phyloP scores from a whole-genome alignment of 345 rosid species.

The Passiflora organensis region DNA sequence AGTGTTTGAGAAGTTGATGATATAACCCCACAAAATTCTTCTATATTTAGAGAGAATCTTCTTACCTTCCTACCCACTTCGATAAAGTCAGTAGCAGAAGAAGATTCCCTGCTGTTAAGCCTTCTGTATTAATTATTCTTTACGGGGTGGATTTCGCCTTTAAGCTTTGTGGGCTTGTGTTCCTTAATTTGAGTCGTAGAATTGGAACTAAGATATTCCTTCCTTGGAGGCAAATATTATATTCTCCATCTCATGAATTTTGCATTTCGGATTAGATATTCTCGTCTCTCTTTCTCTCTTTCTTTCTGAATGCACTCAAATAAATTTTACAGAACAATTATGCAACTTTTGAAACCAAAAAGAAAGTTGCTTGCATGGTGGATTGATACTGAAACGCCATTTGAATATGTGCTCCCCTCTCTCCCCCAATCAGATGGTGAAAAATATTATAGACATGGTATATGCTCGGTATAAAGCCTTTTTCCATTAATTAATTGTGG shows the following conservation, averaged over 20 bases:
- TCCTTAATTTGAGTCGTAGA: conserved; percentile 77
- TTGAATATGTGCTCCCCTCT: conserved; percentile 25
- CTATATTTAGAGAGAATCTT: conserved; percentile 40
- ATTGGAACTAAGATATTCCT: conserved; percentile 80
- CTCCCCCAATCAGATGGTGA: conserved; percentile 9
- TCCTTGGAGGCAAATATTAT: conserved; percentile 50
- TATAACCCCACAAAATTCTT: neutral
- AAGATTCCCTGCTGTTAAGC: conserved; percentile 38
- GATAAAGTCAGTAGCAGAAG: conserved; percentile 67
- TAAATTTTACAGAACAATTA: conserved; percentile 42
- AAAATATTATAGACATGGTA: neutral
- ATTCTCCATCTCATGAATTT: conserved; percentile 36
- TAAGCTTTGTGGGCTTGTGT: conserved; percentile 45
- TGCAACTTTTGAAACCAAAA: conserved; percentile 58
- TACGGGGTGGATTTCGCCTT: conserved; percentile 30
- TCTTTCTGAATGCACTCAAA: conserved; percentile 37
- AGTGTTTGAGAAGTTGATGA: neutral
- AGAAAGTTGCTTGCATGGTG: conserved; percentile 41
- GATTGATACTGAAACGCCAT: conserved; percentile 34
- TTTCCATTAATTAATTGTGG: conserved; percentile 21
- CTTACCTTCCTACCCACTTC: conserved; percentile 74
- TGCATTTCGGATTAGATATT: conserved; percentile 43
- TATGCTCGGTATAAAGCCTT: conserved; percentile 1
- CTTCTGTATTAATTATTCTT: conserved; percentile 45
- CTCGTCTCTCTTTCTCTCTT: conserved; percentile 13